These are phyloP conservation scores for Ceratonia siliqua DNA, from an alignment of 306 rosid species.

Conservation along the genomic window DNA sequence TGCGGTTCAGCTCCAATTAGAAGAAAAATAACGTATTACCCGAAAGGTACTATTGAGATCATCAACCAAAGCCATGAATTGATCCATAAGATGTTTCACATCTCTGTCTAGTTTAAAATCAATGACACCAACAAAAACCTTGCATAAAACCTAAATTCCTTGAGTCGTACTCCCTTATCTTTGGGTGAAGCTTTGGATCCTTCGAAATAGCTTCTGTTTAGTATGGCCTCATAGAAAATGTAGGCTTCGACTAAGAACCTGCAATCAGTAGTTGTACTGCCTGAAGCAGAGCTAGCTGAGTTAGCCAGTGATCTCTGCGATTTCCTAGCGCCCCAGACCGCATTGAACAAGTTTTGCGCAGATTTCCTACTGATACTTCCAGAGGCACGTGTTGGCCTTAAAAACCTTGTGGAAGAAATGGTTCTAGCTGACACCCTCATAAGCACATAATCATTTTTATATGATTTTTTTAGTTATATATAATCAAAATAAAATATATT, in stretches of 20 bases:
- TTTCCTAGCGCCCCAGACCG: constrained; percentile 96
- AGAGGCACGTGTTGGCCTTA: constrained; percentile 81
- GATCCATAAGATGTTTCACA: constrained; percentile 67
- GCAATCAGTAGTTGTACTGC: constrained; percentile 87
- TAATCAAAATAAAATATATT: too few species aligned
- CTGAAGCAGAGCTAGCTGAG: constrained; percentile 96
- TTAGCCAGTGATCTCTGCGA: constrained; percentile 99
- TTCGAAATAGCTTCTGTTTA: constrained; percentile 79
- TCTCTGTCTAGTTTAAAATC: constrained; percentile 76
- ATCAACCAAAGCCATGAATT: constrained; percentile 72
- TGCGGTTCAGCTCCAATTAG: constrained; percentile 24
- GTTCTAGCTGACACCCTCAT: constrained; percentile 67
- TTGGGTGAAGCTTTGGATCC: constrained; percentile 65
- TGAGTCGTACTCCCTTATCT: constrained; percentile 83
- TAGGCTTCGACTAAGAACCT: constrained; percentile 86
- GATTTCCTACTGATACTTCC: constrained; percentile 93
- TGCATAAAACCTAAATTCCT: constrained; percentile 90
- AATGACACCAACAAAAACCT: constrained; percentile 84
- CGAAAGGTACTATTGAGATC: constrained; percentile 73
- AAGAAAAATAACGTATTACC: constrained; percentile 49
- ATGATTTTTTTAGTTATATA: too few species aligned
- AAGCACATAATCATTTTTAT: too few species aligned
- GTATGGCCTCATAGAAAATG: constrained; percentile 93
- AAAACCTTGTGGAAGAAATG: constrained; percentile 88
- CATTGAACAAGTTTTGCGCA: constrained; percentile 69